Evolutionary conservation across 2,329 filamentous ascomycete species (phyloP).

Genomic region (Fusarium tuaranense): DNA sequence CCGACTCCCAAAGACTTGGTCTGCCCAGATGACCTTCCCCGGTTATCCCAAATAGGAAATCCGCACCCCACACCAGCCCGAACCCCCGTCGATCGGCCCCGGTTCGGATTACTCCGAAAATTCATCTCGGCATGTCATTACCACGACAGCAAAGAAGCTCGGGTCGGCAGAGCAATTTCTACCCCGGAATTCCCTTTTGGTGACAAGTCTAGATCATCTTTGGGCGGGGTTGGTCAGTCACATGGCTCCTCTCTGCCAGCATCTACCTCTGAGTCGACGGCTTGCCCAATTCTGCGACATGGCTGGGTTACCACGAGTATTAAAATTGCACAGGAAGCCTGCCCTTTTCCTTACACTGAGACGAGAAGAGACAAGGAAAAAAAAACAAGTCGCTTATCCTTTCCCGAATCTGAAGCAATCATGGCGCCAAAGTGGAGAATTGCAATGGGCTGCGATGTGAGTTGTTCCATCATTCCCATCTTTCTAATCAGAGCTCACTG

Average conservation of each 20-base stretch:
- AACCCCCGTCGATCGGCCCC: not conserved
- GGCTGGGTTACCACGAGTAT: not conserved
- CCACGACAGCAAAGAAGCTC: not conserved
- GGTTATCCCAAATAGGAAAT: conserved; percentile 39
- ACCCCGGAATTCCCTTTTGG: conserved; percentile 24
- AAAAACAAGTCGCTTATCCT: conserved; percentile 4
- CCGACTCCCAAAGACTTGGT: conserved; percentile 3
- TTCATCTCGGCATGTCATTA: conserved; percentile 5
- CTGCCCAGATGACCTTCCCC: conserved; percentile 9
- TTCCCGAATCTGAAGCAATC: conserved; percentile 30
- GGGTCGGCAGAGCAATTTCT: not conserved
- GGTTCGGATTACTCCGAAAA: not conserved
- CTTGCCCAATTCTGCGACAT: conserved; percentile 6
- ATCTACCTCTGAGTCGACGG: not conserved
- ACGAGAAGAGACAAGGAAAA: not conserved
- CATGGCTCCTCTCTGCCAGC: not conserved
- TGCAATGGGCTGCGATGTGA: conserved; percentile 66
- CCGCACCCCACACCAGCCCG: conserved; percentile 13
- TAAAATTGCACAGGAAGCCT: conserved; percentile 10
- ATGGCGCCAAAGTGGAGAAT: conserved; percentile 65
- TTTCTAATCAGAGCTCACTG: not conserved
- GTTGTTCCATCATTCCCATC: conserved; percentile 33
- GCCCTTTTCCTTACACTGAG: not conserved
- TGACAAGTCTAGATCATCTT: not conserved
- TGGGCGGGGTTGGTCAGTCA: conserved; percentile 5